phyloP scores from a whole-genome alignment of 805 yeast species.

The Candida krabiensis region DNA sequence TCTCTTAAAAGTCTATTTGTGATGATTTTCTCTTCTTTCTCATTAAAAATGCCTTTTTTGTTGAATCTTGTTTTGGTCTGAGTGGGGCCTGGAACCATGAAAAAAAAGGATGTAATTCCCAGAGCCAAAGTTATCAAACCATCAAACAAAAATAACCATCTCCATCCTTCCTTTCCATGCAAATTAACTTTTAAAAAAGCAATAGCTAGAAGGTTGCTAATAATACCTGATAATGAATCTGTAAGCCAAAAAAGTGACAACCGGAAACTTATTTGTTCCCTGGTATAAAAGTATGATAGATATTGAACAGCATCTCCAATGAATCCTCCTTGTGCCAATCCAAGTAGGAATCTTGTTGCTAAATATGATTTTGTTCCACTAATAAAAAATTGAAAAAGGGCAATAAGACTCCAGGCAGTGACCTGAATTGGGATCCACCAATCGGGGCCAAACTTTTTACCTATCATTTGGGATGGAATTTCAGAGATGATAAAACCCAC shows the following conservation, averaged over 20 bases:
- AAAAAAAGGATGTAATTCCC: slow-evolving; percentile 45
- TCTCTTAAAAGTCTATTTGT: slow-evolving; percentile 42
- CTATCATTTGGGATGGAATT: slow-evolving; percentile 59
- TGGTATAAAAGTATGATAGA: slow-evolving; percentile 37
- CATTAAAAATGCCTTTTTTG: slow-evolving; percentile 47
- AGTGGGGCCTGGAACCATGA: slow-evolving; percentile 58
- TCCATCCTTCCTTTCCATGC: slow-evolving; percentile 33
- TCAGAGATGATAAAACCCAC: slow-evolving; percentile 53
- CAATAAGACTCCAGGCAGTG: slow-evolving; percentile 50
- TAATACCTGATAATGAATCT: slow-evolving; percentile 41
- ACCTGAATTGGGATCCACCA: slow-evolving; percentile 57
- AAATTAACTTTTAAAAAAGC: slow-evolving; percentile 42
- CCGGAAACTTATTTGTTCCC: slow-evolving; percentile 43
- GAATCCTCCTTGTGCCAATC: slow-evolving; percentile 37
- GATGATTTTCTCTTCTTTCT: slow-evolving; percentile 39
- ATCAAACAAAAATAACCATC: slow-evolving; percentile 36
- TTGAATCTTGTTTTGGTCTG: slow-evolving; percentile 51
- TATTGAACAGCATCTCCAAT: slow-evolving; percentile 35
- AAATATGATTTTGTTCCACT: slow-evolving; percentile 27
- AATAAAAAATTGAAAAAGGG: slow-evolving; percentile 37
- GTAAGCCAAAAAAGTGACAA: slow-evolving; percentile 48
- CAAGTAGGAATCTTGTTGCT: slow-evolving; percentile 33
- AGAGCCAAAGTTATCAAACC: slow-evolving; percentile 31
- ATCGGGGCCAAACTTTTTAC: slow-evolving; percentile 61
- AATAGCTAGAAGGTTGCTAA: slow-evolving; percentile 47